phyloP scores from a whole-genome alignment of 306 rosid genomes.

The Cyamopsis tetragonoloba region DNA sequence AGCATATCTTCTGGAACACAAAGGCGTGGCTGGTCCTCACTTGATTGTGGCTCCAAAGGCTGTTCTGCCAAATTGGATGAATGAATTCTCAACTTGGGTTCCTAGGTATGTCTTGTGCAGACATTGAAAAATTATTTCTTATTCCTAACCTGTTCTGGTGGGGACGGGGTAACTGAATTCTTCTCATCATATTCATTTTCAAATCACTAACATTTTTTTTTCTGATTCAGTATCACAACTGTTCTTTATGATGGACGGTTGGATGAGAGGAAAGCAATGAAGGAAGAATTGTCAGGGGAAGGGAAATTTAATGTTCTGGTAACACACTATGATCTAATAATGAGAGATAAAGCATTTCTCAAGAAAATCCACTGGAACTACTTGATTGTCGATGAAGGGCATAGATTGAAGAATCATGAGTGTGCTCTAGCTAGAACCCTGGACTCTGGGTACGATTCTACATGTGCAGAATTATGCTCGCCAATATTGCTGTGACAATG shows the following conservation, averaged over 20 bases:
- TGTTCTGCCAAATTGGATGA: slow-evolving; percentile 85
- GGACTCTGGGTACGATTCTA: slow-evolving; percentile 65
- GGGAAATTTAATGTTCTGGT: slow-evolving; percentile 80
- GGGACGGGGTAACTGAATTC: slow-evolving; percentile 21
- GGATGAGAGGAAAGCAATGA: slow-evolving; percentile 85
- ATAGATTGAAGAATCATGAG: slow-evolving; percentile 85
- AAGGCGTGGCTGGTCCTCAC: slow-evolving; percentile 84
- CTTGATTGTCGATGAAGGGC: slow-evolving; percentile 97
- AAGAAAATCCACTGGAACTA: slow-evolving; percentile 80
- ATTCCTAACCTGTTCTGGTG: neutral
- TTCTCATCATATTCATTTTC: slow-evolving; percentile 4
- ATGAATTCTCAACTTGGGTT: slow-evolving; percentile 80
- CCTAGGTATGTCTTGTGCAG: slow-evolving; percentile 60
- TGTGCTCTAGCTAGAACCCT: slow-evolving; percentile 90
- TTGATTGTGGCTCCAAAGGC: slow-evolving; percentile 96
- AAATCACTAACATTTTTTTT: slow-evolving; percentile 21
- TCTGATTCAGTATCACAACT: slow-evolving; percentile 56
- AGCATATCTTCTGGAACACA: slow-evolving; percentile 72
- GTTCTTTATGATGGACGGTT: slow-evolving; percentile 83
- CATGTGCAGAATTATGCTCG: too few species aligned
- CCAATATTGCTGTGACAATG: neutral
- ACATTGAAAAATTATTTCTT: neutral
- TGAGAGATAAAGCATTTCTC: slow-evolving; percentile 87
- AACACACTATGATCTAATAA: slow-evolving; percentile 89
- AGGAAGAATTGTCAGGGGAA: slow-evolving; percentile 79